Evolutionary conservation across 2,329 filamentous ascomycete genomes (phyloP).

Genomic region (Fusarium nisikadoi): DNA sequence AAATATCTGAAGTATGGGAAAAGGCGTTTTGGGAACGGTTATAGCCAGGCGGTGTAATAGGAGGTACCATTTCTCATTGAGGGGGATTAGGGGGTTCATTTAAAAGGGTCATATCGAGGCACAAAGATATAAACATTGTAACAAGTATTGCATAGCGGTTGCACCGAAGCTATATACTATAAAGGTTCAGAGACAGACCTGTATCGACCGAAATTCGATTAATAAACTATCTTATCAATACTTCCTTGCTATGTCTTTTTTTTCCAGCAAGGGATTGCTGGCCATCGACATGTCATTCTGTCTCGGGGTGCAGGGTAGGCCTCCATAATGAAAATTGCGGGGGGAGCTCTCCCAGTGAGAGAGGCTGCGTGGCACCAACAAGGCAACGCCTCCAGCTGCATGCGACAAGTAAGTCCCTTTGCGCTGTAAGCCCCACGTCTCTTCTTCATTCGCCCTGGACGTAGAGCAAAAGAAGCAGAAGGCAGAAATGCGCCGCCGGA

Average conservation of each 20-base stretch:
- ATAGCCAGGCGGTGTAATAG: slow-evolving; percentile 74
- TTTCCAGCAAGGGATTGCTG: not conserved
- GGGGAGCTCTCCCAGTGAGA: slow-evolving; percentile 27
- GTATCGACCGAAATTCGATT: not conserved
- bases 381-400: slow-evolving; percentile 9
- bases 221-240: not conserved
- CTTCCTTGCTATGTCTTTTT: not conserved
- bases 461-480: slow-evolving; percentile 31
- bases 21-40: slow-evolving; percentile 67
- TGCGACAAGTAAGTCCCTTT: slow-evolving; percentile 21
- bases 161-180: no score
- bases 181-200: not conserved
- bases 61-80: slow-evolving; percentile 4
- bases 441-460: slow-evolving; percentile 12
- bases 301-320: slow-evolving; percentile 35
- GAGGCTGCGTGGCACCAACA: slow-evolving; percentile 44
- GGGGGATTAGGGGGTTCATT: not conserved
- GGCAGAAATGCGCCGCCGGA: slow-evolving; percentile 57
- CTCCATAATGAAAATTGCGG: slow-evolving; percentile 22
- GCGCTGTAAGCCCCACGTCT: slow-evolving; percentile 31
- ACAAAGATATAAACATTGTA: slow-evolving; percentile 24
- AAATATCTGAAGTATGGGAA: slow-evolving; percentile 78
- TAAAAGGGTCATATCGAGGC: slow-evolving; percentile 15
- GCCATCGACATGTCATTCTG: not conserved
- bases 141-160: slow-evolving; percentile 31